Conservation (phyloP, 2,329 filamentous ascomycete genomes). For the Metarhizium robertsii region DNA sequence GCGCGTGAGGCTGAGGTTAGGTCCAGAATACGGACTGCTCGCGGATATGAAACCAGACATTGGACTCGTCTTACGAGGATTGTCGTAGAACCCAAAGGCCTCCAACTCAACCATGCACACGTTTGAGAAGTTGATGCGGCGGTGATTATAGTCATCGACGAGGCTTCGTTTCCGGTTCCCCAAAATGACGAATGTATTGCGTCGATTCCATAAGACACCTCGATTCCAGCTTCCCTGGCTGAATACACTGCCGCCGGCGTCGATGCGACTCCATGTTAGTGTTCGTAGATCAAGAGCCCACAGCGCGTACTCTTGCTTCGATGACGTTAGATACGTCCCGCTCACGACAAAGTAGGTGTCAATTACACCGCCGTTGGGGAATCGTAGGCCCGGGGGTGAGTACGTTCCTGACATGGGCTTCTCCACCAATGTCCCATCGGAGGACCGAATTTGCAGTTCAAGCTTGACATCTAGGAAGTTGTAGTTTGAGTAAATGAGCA, state of each 20-base stretch:
- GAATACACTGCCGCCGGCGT: constrained; percentile 89
- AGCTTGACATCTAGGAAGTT: constrained; percentile 97
- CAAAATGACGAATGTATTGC: constrained; percentile 92
- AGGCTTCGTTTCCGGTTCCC: constrained; percentile 89
- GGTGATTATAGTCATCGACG: constrained; percentile 96
- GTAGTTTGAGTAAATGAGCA: constrained; percentile 99
- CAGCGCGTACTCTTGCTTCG: constrained; percentile 94
- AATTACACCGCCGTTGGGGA: constrained; percentile 91
- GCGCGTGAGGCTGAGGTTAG: constrained; percentile 44
- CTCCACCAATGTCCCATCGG: constrained; percentile 77
- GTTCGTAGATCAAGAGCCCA: constrained; percentile 89
- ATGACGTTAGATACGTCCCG: constrained; percentile 93
- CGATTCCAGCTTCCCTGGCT: constrained; percentile 97
- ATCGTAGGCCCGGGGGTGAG: constrained; percentile 84
- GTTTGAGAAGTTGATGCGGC: constrained; percentile 94
- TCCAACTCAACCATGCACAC: constrained; percentile 96
- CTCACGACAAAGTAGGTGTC: constrained; percentile 96
- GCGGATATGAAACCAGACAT: constrained; percentile 79
- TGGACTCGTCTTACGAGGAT: constrained; percentile 69
- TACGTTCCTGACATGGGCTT: constrained; percentile 81
- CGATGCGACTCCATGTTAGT: constrained; percentile 89
- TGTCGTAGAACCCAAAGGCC: constrained; percentile 95
- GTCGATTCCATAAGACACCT: constrained; percentile 82
- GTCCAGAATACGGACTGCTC: constrained; percentile 58
- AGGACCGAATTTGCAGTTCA: constrained; percentile 78